Conservation (phyloP, 2,329 filamentous ascomycete genomes). For the Neopestalotiopsis rosae region DNA sequence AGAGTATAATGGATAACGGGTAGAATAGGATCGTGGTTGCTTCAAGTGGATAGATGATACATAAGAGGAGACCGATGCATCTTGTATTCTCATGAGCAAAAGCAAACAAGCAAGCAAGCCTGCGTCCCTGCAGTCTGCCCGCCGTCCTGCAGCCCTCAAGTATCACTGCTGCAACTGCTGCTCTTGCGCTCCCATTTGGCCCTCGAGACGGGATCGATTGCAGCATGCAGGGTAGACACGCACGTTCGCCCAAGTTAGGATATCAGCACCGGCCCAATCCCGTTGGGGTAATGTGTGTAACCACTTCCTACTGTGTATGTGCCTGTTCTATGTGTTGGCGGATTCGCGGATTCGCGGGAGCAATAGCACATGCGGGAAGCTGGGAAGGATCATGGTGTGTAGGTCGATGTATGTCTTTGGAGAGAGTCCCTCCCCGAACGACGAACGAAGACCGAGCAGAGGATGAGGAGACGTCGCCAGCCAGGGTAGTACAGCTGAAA, state of each 20-base stretch:
- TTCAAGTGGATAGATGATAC: background rate
- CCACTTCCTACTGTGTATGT: background rate
- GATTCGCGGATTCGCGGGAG: background rate
- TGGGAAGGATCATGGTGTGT: background rate
- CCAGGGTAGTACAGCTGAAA: background rate
- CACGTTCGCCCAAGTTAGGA: background rate
- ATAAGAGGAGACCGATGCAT: background rate
- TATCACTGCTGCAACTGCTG: background rate
- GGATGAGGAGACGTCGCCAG: background rate
- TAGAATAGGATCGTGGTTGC: background rate
- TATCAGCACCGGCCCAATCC: background rate
- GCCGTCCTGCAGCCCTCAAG: background rate
- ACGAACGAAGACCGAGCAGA: background rate
- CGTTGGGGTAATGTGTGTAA: background rate
- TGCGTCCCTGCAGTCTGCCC: background rate
- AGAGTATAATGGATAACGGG: background rate
- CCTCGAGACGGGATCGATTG: background rate
- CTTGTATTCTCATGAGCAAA: background rate
- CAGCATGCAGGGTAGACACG: background rate
- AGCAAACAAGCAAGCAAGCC: background rate
- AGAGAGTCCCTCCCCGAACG: background rate
- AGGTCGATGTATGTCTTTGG: background rate
- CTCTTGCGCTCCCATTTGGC: background rate
- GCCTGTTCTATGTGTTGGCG: background rate
- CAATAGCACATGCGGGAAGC: background rate